phyloP scores from a whole-genome alignment of 2,329 filamentous ascomycete species.

The Cladosporium sp. region DNA sequence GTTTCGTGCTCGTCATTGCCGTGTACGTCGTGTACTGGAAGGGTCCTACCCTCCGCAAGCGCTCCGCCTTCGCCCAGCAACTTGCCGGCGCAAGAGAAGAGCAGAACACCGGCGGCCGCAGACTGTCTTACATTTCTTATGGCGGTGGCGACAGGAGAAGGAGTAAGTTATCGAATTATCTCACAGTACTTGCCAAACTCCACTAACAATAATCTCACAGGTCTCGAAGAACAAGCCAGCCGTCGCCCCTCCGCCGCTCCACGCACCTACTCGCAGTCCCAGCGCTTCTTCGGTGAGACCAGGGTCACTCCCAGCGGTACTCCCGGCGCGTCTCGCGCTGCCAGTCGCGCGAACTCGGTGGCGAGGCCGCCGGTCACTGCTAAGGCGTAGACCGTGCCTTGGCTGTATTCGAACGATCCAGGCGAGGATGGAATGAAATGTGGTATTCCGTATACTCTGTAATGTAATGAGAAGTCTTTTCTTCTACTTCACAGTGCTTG shows the following conservation, averaged over 20 bases:
- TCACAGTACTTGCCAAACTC: background rate
- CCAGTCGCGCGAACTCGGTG: constrained; percentile 28
- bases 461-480: background rate
- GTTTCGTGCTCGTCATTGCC: constrained; percentile 54
- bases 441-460: background rate
- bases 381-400: background rate
- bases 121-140: constrained; percentile 31
- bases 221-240: constrained; percentile 7
- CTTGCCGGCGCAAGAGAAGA: constrained; percentile 35
- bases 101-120: constrained; percentile 30
- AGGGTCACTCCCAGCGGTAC: constrained; percentile 31
- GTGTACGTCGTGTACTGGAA: constrained; percentile 62
- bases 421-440: background rate
- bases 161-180: constrained; percentile 27
- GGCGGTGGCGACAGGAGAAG: constrained; percentile 30
- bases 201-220: background rate
- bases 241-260: constrained; percentile 15
- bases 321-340: constrained; percentile 32
- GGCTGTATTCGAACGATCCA: background rate
- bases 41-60: constrained; percentile 54
- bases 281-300: constrained; percentile 36
- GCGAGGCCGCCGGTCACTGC: constrained; percentile 2
- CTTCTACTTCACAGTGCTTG: background rate
- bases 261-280: constrained; percentile 33
- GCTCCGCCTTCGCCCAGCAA: constrained; percentile 56